These are phyloP conservation scores for Wickerhamiella parazyma DNA, from an alignment of 805 yeast species.

Conservation along the genomic window DNA sequence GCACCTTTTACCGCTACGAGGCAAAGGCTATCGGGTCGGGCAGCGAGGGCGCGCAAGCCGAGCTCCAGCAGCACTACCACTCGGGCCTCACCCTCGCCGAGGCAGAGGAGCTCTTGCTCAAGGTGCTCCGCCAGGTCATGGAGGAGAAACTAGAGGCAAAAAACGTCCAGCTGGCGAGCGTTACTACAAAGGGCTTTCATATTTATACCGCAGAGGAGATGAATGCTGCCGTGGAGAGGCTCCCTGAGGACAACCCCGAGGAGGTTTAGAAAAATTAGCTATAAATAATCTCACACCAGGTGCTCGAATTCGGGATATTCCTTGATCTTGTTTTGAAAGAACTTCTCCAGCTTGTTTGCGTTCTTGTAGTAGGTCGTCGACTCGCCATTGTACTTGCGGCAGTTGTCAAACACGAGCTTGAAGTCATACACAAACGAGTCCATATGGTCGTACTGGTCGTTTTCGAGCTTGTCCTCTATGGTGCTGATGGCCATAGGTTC, in stretches of 20 bases:
- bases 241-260: constrained; percentile 43
- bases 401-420: constrained; percentile 72
- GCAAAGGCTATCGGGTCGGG: constrained; percentile 99
- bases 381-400: constrained; percentile 86
- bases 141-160: constrained; percentile 93
- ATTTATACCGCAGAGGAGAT: constrained; percentile 75
- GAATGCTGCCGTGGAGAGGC: constrained; percentile 59
- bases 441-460: constrained; percentile 79
- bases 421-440: constrained; percentile 88
- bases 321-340: constrained; percentile 63
- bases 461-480: constrained; percentile 86
- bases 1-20: constrained; percentile 92
- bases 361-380: constrained; percentile 90
- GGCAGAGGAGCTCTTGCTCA: constrained; percentile 80
- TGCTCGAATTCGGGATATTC: constrained; percentile 90
- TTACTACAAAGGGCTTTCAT: constrained; percentile 79
- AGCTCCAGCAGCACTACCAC: constrained; percentile 92
- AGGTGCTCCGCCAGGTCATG: constrained; percentile 94
- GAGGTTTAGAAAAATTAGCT: background rate
- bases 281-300: constrained; percentile 28
- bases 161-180: constrained; percentile 89
- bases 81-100: constrained; percentile 73
- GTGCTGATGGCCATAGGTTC: constrained; percentile 97
- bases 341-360: constrained; percentile 87
- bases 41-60: constrained; percentile 97